These are phyloP conservation scores for Pythium vanterpoolii DNA, from an alignment of 352 stramenopile genomes.

Conservation along the genomic window DNA sequence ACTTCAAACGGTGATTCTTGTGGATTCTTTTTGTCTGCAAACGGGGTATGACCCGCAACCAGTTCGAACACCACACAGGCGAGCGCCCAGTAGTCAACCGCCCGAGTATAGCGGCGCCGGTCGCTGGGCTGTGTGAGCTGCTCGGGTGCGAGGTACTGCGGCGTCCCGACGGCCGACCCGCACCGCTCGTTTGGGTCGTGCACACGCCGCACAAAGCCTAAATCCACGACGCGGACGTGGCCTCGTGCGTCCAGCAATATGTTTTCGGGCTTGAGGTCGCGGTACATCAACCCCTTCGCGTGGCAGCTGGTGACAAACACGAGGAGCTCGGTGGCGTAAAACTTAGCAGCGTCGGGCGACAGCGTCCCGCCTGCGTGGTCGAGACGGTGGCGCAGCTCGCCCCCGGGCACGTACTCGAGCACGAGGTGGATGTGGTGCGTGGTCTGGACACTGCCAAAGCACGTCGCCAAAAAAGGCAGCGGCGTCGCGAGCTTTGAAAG, in stretches of 20 bases:
- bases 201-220: conserved; percentile 59
- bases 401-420: conserved; percentile 64
- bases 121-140: conserved; percentile 61
- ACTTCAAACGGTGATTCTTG: conserved; percentile 87
- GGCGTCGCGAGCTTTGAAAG: conserved; percentile 36
- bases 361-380: conserved; percentile 48
- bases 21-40: conserved; percentile 46
- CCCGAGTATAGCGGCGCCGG: conserved; percentile 60
- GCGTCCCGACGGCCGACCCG: conserved; percentile 57
- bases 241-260: conserved; percentile 74
- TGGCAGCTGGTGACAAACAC: conserved; percentile 59
- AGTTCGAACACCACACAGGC: conserved; percentile 83
- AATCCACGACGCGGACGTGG: conserved; percentile 68
- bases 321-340: conserved; percentile 68
- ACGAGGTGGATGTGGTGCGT: conserved; percentile 61
- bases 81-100: conserved; percentile 85
- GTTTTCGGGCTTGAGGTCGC: conserved; percentile 91
- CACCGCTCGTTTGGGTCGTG: conserved; percentile 34
- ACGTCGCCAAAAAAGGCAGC: conserved; percentile 49
- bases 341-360: conserved; percentile 66
- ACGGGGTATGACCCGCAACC: conserved; percentile 63
- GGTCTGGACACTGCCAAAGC: conserved; percentile 65
- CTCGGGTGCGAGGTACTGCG: conserved; percentile 71
- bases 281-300: conserved; percentile 65
- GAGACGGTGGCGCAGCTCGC: conserved; percentile 61